These are phyloP conservation scores for Heritiera fomes DNA, from an alignment of 345 rosid species.

Conservation along the genomic window DNA sequence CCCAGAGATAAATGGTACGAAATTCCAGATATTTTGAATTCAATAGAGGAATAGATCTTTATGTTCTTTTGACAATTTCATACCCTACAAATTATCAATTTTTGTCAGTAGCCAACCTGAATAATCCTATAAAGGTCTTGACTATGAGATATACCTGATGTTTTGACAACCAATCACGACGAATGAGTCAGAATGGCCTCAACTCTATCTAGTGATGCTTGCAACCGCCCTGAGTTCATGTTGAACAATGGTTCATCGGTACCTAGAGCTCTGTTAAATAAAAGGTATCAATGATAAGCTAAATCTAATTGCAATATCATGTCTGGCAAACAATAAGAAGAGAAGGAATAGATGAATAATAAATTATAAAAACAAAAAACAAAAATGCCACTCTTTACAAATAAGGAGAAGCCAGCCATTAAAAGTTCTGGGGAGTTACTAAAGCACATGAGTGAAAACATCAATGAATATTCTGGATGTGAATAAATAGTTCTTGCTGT, in stretches of 20 bases:
- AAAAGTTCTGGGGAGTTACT: neutral
- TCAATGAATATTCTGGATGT: neutral
- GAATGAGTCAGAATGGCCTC: conserved; percentile 69
- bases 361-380: neutral
- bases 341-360: neutral
- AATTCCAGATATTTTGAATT: neutral
- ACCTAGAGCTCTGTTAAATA: conserved; percentile 69
- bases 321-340: neutral
- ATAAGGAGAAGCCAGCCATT: neutral
- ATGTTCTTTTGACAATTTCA: neutral
- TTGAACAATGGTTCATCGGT: conserved; percentile 75
- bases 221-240: conserved; percentile 75
- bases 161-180: conserved; percentile 19
- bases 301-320: neutral
- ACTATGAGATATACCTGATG: conserved; percentile 16
- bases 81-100: neutral
- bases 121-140: neutral
- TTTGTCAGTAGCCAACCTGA: neutral
- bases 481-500: neutral
- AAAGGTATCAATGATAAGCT: conserved; percentile 28
- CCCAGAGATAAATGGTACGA: neutral
- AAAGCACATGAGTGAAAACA: conserved; percentile 2
- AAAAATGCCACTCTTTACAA: neutral
- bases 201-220: conserved; percentile 85
- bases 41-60: neutral